Conservation (phyloP, 768 basidiomycete genomes). For the Mrakia gelida region DNA sequence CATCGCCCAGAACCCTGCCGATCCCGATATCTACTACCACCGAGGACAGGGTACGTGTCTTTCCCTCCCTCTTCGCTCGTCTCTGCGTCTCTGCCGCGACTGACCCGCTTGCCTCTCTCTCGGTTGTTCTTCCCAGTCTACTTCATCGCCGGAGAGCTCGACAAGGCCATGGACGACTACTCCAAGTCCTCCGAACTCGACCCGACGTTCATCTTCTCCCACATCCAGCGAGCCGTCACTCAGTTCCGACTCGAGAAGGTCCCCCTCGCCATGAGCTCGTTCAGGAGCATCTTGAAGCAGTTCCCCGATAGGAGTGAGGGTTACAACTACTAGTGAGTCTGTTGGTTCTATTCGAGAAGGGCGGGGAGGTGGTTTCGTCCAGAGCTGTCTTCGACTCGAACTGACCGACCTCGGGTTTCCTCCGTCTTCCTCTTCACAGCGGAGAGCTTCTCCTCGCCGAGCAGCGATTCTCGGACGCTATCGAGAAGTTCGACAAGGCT, state of each 20-base stretch:
- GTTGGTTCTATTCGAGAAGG: too few relatives aligned
- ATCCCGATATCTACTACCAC: constrained; percentile 97
- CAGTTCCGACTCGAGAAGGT: constrained; percentile 84
- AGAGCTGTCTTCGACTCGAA: too few relatives aligned
- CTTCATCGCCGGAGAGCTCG: constrained; percentile 90
- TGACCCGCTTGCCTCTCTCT: not conserved
- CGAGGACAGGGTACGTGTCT: constrained; percentile 74
- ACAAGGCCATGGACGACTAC: constrained; percentile 83
- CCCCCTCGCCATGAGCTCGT: constrained; percentile 80
- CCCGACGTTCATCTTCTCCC: constrained; percentile 84
- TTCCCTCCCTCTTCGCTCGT: not conserved
- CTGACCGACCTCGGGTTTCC: too few relatives aligned
- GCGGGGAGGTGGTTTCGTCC: too few relatives aligned
- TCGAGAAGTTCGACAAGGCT: constrained; percentile 88
- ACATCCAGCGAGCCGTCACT: constrained; percentile 94
- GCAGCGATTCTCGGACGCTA: constrained; percentile 69
- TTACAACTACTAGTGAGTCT: constrained; percentile 79
- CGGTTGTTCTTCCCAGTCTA: constrained; percentile 54
- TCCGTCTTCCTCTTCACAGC: constrained; percentile 47
- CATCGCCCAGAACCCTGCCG: constrained; percentile 69
- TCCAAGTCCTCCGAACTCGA: constrained; percentile 83
- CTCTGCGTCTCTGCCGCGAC: not conserved
- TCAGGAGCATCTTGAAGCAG: constrained; percentile 72
- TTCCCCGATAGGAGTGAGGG: constrained; percentile 88
- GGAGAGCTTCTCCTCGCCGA: constrained; percentile 94